Evolutionary conservation across 805 yeast genomes (phyloP).

Genomic region (Kazachstania taianensis): DNA sequence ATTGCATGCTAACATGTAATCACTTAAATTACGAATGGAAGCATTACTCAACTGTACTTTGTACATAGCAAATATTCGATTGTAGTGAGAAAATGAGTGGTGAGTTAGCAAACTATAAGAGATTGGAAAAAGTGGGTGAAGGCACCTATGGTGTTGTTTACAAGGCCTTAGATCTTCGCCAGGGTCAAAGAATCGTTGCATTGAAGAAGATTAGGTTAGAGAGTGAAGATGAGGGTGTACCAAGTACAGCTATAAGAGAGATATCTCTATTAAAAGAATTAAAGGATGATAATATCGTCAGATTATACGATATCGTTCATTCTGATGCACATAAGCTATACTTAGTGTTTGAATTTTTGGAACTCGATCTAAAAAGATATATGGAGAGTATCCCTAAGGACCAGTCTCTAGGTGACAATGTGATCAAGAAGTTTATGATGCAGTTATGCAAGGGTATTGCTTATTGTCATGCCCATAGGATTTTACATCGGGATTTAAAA

Average conservation of each 20-base stretch:
- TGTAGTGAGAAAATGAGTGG: conserved; percentile 66
- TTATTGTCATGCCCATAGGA: conserved; percentile 54
- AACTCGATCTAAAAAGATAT: conserved; percentile 83
- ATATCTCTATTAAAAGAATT: conserved; percentile 91
- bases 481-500: conserved; percentile 69
- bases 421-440: conserved; percentile 87
- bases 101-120: conserved; percentile 83
- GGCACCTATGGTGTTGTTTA: conserved; percentile 98
- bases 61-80: too few relatives aligned
- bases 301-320: conserved; percentile 90
- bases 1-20: too few relatives aligned
- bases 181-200: conserved; percentile 83
- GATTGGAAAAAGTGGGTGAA: conserved; percentile 94
- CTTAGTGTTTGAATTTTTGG: conserved; percentile 87
- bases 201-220: conserved; percentile 90
- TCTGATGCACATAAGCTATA: conserved; percentile 87
- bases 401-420: conserved; percentile 75
- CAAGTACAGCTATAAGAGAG: conserved; percentile 95
- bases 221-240: conserved; percentile 91
- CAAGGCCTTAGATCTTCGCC: conserved; percentile 75
- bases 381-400: conserved; percentile 88
- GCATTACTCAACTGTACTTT: too few relatives aligned
- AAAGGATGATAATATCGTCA: conserved; percentile 85
- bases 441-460: conserved; percentile 82
- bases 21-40: too few relatives aligned